Base-by-base conservation (phyloP, 2,329 filamentous ascomycete genomes). In the Pleoardoris graminearum region DNA sequence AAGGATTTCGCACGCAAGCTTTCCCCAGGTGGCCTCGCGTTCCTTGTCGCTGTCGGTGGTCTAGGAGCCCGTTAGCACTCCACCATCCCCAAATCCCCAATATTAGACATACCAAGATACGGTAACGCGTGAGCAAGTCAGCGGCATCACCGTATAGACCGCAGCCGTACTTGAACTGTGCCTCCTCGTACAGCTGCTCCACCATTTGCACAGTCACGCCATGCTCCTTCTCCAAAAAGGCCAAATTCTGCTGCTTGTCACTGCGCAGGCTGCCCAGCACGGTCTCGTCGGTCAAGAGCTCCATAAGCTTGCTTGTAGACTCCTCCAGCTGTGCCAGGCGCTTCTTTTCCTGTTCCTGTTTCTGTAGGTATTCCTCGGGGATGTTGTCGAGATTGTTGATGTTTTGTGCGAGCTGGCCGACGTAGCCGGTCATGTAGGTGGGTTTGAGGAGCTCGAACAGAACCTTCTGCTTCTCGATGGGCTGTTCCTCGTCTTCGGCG, bases 11-110 rank as follows among this genome's bases (percentile, higher is more conserved):
- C 88, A 95, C 45, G 93, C 94, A 57, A 99, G 84, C 80, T 97
- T 97, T 75, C 94, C 94, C 94, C 94, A 99, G 56, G 92, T 97
- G 54, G 94, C 94, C 49, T 90, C 89, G 52, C 90, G 85, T 62
- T 97, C 93, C 80, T 96, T 96, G 82, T 97, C 94, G 79, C 96
- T 96, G 77, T 99, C 94, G 67, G 93, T 99, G 51, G 93, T 97
- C 66, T 76, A 36, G 49, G 11, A 7, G 1, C 21, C 11, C 7
- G 32, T 61, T 50, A 66, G 58, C 16, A 30, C 45, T 22, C 54
- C 16, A 27, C 43, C 22, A 36, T 27, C 14, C 33, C 10, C 4
- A n/a, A 16, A 29, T 21, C 14, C 5, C 10, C 1, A 23, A 11
- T 23, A 19, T 3, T n/a, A 3, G 27, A 37, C 69, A 38, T 63